Evolutionary conservation across 768 basidiomycete species (phyloP), one percentile per base, ranked within the genome.

Genomic region (Strobilomyces confusus): DNA sequence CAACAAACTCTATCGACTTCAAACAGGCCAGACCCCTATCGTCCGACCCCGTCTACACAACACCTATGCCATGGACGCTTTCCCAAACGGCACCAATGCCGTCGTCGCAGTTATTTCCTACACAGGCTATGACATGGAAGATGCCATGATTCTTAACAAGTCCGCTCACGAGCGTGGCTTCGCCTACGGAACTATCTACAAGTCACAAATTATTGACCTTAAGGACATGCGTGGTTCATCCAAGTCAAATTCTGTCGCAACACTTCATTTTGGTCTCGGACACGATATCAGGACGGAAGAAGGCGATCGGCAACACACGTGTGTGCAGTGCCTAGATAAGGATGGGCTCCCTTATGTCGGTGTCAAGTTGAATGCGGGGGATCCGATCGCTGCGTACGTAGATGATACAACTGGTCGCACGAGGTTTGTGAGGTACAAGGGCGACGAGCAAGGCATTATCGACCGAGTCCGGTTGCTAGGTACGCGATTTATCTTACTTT

Each of bases 71-170:
- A 97, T 99, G 89, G 97, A 99, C 71, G 83, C 90, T 30, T 99
- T 94, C 80, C 97, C 97, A 2, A 98, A 95, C 63, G 97, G 97
- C 15, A 98, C 89, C 42, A 99, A 99, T 69, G 97, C 97, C 19
- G 78, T 99, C 55, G 97, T 99, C 45, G 97, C 97, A n/a, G 97
- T 99, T 65, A 98, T 99, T 63, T 99, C 97, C 1, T 99, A 99
- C 68, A 99, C 97, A 4, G 97, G 97, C 4, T 99, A 99, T 72
- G 97, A 99, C 70, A 99, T 99, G 97, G 97, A 99, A 74, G 97
- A 99, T 63, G 97, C 97, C 60, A 99, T 99, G 97, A 99, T 99
- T 61, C 75, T 99, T 48, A 99, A 99, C 72, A 99, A 99, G 73
- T 98, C 95, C 1, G 88, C 93, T 3, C 94, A 99, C 67, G 97